phyloP scores from a whole-genome alignment of 2,329 filamentous ascomycete genomes.

The Arthrinium puccinioides region DNA sequence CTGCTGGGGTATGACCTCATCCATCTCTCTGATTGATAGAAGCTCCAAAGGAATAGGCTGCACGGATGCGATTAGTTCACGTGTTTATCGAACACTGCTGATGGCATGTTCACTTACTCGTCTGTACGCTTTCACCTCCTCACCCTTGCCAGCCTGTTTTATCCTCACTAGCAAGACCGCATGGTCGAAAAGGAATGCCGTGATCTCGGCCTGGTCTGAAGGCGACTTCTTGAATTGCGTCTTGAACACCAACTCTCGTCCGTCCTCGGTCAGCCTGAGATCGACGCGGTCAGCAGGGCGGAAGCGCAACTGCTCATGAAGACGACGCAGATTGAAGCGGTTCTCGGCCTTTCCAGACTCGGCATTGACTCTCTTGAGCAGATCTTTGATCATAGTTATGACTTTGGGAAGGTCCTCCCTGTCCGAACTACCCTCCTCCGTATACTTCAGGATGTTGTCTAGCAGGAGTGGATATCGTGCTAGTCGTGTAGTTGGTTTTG shows the following conservation, averaged over 20 bases:
- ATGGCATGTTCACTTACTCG: slow-evolving; percentile 39
- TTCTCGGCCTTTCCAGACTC: slow-evolving; percentile 98
- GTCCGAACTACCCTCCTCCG: slow-evolving; percentile 80
- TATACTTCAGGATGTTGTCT: slow-evolving; percentile 88
- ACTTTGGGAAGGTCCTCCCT: slow-evolving; percentile 90
- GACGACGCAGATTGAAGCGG: slow-evolving; percentile 85
- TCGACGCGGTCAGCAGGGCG: slow-evolving; percentile 85
- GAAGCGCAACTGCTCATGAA: slow-evolving; percentile 90
- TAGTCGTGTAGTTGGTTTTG: slow-evolving; percentile 91
- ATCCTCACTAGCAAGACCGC: slow-evolving; percentile 85
- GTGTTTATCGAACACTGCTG: background rate
- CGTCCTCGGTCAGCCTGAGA: slow-evolving; percentile 87
- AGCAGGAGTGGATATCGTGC: slow-evolving; percentile 89
- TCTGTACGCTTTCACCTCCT: slow-evolving; percentile 92
- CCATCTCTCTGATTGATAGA: slow-evolving; percentile 92
- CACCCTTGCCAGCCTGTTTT: slow-evolving; percentile 86
- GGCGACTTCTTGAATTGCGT: slow-evolving; percentile 88
- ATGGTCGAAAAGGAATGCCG: slow-evolving; percentile 93
- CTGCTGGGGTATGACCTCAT: slow-evolving; percentile 78
- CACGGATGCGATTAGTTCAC: background rate
- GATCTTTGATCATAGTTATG: slow-evolving; percentile 76
- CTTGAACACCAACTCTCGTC: slow-evolving; percentile 89
- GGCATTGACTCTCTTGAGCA: slow-evolving; percentile 81
- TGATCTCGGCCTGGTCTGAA: slow-evolving; percentile 82
- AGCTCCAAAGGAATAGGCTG: slow-evolving; percentile 90